A percentile compares a stretch with the other conserved stretches of the same genome.
Evolutionary conservation across 257 asterid species (phyloP).

Genomic region (Orobanche coerulescens): DNA sequence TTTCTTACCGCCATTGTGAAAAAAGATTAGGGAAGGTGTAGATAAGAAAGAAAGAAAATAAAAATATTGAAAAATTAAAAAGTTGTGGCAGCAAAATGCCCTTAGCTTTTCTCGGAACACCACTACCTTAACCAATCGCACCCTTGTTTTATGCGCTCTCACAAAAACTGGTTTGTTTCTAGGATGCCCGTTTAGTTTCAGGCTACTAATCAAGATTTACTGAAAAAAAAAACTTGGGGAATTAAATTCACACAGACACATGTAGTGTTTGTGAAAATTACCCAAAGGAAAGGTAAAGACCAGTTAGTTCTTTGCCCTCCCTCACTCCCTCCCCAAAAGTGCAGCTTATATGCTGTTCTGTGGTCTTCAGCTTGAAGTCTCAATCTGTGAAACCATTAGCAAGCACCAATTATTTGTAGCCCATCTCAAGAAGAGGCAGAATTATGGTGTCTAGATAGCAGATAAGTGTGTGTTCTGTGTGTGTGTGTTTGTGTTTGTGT

Average conservation of each 20-base stretch:
- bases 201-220: constrained; percentile 26
- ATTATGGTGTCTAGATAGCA: constrained; percentile 19
- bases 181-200: not conserved
- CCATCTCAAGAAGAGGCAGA: constrained; percentile 6
- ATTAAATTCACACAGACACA: not conserved
- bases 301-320: constrained; percentile 8
- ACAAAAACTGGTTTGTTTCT: constrained; percentile 7
- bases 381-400: constrained; percentile 13
- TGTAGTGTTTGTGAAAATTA: not conserved
- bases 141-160: constrained; percentile 4
- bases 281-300: constrained; percentile 1
- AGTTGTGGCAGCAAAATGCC: constrained; percentile 46
- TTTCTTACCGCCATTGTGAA: constrained; percentile 10
- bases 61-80: constrained; percentile 22
- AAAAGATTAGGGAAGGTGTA: constrained; percentile 24
- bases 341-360: not conserved
- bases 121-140: constrained; percentile 29
- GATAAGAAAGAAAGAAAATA: constrained; percentile 31
- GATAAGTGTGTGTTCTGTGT: too few species aligned
- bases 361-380: constrained; percentile 23
- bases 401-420: constrained; percentile 11
- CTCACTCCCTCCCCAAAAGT: not conserved
- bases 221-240: constrained; percentile 11
- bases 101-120: constrained; percentile 35
- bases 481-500: too few species aligned